Conservation (phyloP, 352 stramenopile genomes). For the Phytopythium boreale region DNA sequence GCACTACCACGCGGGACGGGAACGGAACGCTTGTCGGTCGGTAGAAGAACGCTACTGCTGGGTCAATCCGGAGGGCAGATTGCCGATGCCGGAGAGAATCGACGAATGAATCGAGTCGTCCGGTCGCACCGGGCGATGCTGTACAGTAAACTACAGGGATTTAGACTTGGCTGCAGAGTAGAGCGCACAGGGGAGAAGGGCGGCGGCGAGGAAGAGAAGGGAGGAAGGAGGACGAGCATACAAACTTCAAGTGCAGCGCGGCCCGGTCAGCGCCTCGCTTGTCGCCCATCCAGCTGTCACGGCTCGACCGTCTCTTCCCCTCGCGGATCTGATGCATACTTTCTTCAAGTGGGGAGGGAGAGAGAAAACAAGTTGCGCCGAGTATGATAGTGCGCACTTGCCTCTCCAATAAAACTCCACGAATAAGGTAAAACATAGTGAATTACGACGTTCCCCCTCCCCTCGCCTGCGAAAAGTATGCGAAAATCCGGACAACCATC, state of each 20-base stretch:
- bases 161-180: background rate
- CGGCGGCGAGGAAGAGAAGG: background rate
- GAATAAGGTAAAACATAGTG: background rate
- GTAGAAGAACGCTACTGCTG: background rate
- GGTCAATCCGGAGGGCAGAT: conserved; percentile 3
- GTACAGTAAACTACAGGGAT: too few species aligned
- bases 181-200: background rate
- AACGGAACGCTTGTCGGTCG: background rate
- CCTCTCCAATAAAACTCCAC: background rate
- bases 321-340: background rate
- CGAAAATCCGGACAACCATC: conserved; percentile 12
- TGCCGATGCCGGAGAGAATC: conserved; percentile 21
- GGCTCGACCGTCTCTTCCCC: conserved; percentile 27
- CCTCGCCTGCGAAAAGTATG: conserved; percentile 22
- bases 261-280: too few species aligned
- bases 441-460: conserved; percentile 8
- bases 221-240: background rate
- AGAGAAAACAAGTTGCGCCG: background rate
- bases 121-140: background rate
- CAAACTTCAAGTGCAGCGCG: background rate
- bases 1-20: too few species aligned
- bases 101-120: conserved; percentile 22
- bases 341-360: conserved; percentile 1
- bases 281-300: conserved; percentile 23
- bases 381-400: too few species aligned